phyloP scores from a whole-genome alignment of 2,329 filamentous ascomycete species.

The Arthrobotrys iridis region DNA sequence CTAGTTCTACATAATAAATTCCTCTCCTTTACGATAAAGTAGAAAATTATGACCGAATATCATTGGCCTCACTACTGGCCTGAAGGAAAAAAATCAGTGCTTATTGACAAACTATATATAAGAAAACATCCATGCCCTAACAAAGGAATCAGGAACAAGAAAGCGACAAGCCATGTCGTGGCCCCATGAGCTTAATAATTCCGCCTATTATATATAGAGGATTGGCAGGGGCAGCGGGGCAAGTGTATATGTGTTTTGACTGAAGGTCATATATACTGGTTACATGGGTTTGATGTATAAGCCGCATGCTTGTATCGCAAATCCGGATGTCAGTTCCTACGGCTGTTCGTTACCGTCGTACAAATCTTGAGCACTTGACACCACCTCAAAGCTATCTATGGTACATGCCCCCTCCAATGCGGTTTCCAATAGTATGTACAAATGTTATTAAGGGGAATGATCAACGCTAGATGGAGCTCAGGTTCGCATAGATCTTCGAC shows the following conservation, averaged over 20 bases:
- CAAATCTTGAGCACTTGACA: conserved; percentile 2
- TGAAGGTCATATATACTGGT: conserved; percentile 16
- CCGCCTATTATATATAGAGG: conserved; percentile 38
- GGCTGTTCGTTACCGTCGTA: conserved; percentile 17
- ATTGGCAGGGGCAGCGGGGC: conserved; percentile 1
- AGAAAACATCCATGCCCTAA: not conserved
- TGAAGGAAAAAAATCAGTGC: not conserved
- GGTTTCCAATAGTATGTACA: conserved; percentile 12
- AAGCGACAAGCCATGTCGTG: conserved; percentile 15
- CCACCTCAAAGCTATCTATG: conserved; percentile 1
- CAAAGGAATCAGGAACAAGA: conserved; percentile 31
- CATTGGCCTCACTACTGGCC: not conserved
- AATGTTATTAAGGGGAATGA: not conserved
- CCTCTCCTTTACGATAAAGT: not conserved
- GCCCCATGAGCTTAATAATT: conserved; percentile 34
- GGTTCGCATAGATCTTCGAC: conserved; percentile 1
- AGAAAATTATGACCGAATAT: not conserved
- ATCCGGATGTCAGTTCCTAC: conserved; percentile 54
- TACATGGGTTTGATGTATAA: conserved; percentile 27
- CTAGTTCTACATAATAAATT: not conserved
- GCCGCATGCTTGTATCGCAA: conserved; percentile 27
- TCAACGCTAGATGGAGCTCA: not conserved
- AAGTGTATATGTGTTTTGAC: not conserved
- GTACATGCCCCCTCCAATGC: not conserved
- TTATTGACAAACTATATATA: not conserved